Conservation (phyloP, 331 rosid species). For the Saraca asoca region DNA sequence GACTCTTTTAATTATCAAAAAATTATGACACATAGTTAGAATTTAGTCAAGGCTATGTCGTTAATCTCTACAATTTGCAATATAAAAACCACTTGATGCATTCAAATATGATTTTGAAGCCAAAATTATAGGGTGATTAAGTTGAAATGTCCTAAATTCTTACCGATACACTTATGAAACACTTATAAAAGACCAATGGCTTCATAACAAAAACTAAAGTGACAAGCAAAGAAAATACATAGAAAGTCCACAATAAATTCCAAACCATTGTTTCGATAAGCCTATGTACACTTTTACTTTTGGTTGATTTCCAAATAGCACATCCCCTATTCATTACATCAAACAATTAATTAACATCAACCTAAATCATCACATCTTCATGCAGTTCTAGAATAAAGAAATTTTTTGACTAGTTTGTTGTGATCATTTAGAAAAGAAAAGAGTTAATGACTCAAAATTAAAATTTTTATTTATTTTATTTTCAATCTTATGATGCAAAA, state of each 20-base stretch:
- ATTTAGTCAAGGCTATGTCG: no score
- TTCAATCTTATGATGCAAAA: background rate
- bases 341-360: constrained; percentile 16
- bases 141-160: constrained; percentile 23
- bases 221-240: constrained; percentile 64
- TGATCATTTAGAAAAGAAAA: background rate
- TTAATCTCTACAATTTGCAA: constrained; percentile 5
- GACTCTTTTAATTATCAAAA: constrained; percentile 52
- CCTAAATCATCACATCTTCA: background rate
- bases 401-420: background rate
- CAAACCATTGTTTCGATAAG: constrained; percentile 87
- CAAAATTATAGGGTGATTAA: background rate
- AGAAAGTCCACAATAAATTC: constrained; percentile 85
- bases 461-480: no score
- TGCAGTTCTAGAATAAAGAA: background rate
- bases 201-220: constrained; percentile 61
- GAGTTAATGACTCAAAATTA: no score
- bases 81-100: constrained; percentile 1
- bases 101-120: background rate
- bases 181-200: constrained; percentile 65
- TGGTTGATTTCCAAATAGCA: constrained; percentile 67
- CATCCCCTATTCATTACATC: constrained; percentile 67
- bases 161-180: constrained; percentile 87
- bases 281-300: constrained; percentile 71
- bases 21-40: constrained; percentile 10